These are phyloP conservation scores for Chaetoceros muelleri DNA, from an alignment of 108 stramenopile species.

Conservation along the genomic window DNA sequence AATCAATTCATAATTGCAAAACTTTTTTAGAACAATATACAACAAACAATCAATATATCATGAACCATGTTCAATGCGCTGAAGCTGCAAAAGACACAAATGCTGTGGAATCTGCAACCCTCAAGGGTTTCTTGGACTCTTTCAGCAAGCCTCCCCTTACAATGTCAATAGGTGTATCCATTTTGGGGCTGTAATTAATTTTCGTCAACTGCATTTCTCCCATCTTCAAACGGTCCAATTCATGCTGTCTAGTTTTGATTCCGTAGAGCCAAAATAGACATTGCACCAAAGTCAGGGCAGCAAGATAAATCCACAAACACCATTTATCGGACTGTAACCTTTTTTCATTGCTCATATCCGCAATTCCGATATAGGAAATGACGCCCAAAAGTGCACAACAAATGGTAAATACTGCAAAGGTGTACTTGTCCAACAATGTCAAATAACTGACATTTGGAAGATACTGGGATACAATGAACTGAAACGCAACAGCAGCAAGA, in stretches of 20 bases:
- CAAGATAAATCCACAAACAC: not conserved
- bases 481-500: conserved; percentile 5
- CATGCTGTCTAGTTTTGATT: not conserved
- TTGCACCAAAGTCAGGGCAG: not conserved
- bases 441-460: conserved; percentile 7
- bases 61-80: too few species aligned
- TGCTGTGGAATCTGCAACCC: not conserved
- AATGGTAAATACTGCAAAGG: not conserved
- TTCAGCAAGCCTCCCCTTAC: not conserved
- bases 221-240: not conserved
- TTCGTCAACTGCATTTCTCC: not conserved
- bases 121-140: not conserved
- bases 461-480: conserved; percentile 1
- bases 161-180: not conserved
- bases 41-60: conserved; percentile 1
- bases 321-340: not conserved
- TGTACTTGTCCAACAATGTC: conserved; percentile 3
- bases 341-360: not conserved
- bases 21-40: too few species aligned
- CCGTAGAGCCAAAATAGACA: not conserved
- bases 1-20: too few species aligned
- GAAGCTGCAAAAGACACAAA: not conserved
- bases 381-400: not conserved
- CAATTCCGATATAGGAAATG: not conserved
- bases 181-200: not conserved